A percentile compares a stretch with the other conserved stretches of the same genome.
Conservation (phyloP, 2,329 filamentous ascomycete species). For the Parastagonospora avenae region DNA sequence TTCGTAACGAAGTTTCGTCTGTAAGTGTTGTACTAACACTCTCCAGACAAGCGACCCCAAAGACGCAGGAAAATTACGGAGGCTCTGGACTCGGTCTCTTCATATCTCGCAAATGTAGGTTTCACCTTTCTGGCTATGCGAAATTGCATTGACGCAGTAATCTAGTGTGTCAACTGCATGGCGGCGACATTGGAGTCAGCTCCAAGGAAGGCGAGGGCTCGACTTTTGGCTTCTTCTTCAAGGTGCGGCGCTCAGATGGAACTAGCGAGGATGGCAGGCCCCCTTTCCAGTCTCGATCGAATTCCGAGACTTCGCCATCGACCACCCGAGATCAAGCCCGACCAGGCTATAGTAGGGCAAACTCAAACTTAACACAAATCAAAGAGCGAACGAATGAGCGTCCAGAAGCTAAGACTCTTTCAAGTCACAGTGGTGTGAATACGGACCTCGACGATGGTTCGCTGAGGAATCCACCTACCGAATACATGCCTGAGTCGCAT, state of each 20-base stretch:
- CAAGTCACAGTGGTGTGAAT: slow-evolving; percentile 16
- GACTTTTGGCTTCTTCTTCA: slow-evolving; percentile 47
- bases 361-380: slow-evolving; percentile 33
- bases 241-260: slow-evolving; percentile 34
- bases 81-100: slow-evolving; percentile 47
- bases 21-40: slow-evolving; percentile 2
- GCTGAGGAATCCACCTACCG: slow-evolving; percentile 42
- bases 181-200: slow-evolving; percentile 46
- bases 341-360: slow-evolving; percentile 33
- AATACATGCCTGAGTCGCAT: slow-evolving; percentile 33
- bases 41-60: slow-evolving; percentile 42
- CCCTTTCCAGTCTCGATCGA: slow-evolving; percentile 26
- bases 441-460: slow-evolving; percentile 21
- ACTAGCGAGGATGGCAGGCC: slow-evolving; percentile 30
- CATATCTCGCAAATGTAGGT: slow-evolving; percentile 45
- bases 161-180: slow-evolving; percentile 44
- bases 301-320: slow-evolving; percentile 25
- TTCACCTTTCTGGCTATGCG: not conserved
- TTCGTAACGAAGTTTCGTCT: slow-evolving; percentile 17
- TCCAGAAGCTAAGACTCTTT: slow-evolving; percentile 6
- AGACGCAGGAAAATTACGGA: slow-evolving; percentile 50
- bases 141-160: not conserved
- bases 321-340: slow-evolving; percentile 14
- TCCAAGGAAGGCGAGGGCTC: slow-evolving; percentile 43
- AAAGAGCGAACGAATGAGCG: slow-evolving; percentile 27